Evolutionary conservation across 148 eudicot species (phyloP), one percentile per base, ranked within the genome.

Genomic region (Polygonum maritimum): DNA sequence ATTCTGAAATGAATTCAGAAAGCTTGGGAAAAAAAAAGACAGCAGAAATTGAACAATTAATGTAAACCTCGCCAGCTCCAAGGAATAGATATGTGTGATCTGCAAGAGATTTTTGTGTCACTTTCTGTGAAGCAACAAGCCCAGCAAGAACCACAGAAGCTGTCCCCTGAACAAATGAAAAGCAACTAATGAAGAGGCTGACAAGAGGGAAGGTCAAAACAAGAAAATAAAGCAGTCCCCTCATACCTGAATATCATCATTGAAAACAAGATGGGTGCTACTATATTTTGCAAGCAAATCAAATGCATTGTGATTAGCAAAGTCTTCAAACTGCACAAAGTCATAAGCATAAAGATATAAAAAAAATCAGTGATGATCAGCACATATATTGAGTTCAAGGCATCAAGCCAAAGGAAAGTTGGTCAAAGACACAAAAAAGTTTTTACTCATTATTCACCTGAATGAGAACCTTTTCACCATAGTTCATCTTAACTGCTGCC

Each of bases 141-240:
- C 98, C 98, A 39, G 97, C 85, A 79, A 95, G 97, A 77, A 95
- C 98, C 77, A 89, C 94, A 52, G 98, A 92, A 71, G 99, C 99
- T 19, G 99, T 96, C 58, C 99, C 99, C 99, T 92, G 80, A 48
- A 78, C 14, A 77, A 19, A 1, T 39, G 69, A 35, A 33, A 76
- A 69, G 9, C 21, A 8, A 75, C 55, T 49, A 9, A 65, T 71
- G 39, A 51, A 47, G 76, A 36, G 2, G 41, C 48, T 40, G 55
- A 74, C 33, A 18, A 18, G 40, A 36, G 54, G n/a, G 54, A 10
- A 75, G 75, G 51, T n/a, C 35, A 7, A 36, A 19, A 11, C 6
- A 73, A 8, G 36, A 69, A 74, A 7, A 47, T 12, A 40, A 31
- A 48, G 48, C 16, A 52, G 79, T 49, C 16, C 44, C 26, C n/a